These are phyloP conservation scores for Trichoderma gracile DNA, from an alignment of 2,329 filamentous ascomycete genomes.

Conservation along the genomic window DNA sequence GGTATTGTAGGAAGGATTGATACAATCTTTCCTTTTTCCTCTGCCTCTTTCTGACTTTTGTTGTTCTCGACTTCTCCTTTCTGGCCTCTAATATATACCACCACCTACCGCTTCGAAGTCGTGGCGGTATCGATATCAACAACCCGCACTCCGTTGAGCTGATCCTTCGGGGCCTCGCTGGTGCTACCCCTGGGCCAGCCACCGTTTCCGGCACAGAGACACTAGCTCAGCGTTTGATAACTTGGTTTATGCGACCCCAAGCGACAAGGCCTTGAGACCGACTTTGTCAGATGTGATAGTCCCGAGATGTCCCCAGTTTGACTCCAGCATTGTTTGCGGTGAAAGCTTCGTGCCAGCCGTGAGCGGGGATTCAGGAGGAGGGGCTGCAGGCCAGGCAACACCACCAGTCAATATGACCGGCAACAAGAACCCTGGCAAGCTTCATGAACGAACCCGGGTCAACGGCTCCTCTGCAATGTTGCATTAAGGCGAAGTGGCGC, in stretches of 20 bases:
- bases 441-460: no score
- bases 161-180: background rate
- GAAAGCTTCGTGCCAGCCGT: background rate
- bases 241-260: background rate
- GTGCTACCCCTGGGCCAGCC: background rate
- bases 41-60: no score
- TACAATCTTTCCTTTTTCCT: background rate
- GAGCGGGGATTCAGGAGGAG: background rate
- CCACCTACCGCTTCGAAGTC: no score
- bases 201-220: background rate
- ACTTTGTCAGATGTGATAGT: conserved; percentile 10
- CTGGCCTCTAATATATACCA: background rate
- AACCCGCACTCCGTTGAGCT: background rate
- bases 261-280: background rate
- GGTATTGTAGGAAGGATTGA: no score
- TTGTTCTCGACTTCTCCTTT: background rate
- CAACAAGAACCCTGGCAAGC: no score
- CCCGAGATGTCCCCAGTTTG: background rate
- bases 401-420: background rate
- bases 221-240: background rate
- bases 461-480: no score
- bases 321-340: background rate
- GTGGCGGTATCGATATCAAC: background rate
- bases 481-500: no score
- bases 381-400: no score